A percentile compares a stretch with the other conserved stretches of the same genome.
Evolutionary conservation across 805 yeast species (phyloP).

Genomic region (Pichia exigua): DNA sequence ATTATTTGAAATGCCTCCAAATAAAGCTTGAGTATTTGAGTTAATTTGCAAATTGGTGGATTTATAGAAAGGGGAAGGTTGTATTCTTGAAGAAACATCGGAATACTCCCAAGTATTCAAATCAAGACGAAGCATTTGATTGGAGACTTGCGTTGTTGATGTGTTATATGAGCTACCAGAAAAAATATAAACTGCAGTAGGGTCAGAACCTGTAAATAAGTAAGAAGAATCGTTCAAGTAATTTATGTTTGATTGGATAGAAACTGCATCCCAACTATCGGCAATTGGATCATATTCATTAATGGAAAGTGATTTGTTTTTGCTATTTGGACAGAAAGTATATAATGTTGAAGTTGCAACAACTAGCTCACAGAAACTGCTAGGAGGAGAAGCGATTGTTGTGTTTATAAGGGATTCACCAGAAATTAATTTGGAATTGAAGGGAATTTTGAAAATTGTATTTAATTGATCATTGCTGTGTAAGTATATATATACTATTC

Average conservation of each 20-base stretch:
- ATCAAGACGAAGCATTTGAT: slow-evolving; percentile 39
- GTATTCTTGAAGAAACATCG: slow-evolving; percentile 39
- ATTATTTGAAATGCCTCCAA: slow-evolving; percentile 56
- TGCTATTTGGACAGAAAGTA: slow-evolving; percentile 19
- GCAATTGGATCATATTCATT: slow-evolving; percentile 10
- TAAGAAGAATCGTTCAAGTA: slow-evolving; percentile 31
- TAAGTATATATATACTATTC: slow-evolving; percentile 24
- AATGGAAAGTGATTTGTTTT: neutral
- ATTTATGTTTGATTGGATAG: slow-evolving; percentile 11
- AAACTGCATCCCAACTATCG: slow-evolving; percentile 19
- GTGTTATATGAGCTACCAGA: slow-evolving; percentile 37
- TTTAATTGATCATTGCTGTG: slow-evolving; percentile 6
- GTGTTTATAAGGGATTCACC: slow-evolving; percentile 13
- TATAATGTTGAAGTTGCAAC: slow-evolving; percentile 15
- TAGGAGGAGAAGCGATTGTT: slow-evolving; percentile 17
- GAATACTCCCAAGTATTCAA: slow-evolving; percentile 27
- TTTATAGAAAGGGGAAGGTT: slow-evolving; percentile 50
- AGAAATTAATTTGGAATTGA: slow-evolving; percentile 18
- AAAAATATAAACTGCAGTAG: slow-evolving; percentile 40
- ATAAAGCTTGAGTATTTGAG: slow-evolving; percentile 40
- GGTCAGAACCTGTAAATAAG: slow-evolving; percentile 33
- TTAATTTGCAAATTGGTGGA: slow-evolving; percentile 37
- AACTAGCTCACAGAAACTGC: slow-evolving; percentile 15
- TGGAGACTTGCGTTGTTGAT: slow-evolving; percentile 21
- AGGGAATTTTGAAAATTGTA: slow-evolving; percentile 21